Evolutionary conservation across 2,329 filamentous ascomycete genomes (phyloP), one percentile per base, ranked within the genome.

Genomic region (Leptographium flavum): DNA sequence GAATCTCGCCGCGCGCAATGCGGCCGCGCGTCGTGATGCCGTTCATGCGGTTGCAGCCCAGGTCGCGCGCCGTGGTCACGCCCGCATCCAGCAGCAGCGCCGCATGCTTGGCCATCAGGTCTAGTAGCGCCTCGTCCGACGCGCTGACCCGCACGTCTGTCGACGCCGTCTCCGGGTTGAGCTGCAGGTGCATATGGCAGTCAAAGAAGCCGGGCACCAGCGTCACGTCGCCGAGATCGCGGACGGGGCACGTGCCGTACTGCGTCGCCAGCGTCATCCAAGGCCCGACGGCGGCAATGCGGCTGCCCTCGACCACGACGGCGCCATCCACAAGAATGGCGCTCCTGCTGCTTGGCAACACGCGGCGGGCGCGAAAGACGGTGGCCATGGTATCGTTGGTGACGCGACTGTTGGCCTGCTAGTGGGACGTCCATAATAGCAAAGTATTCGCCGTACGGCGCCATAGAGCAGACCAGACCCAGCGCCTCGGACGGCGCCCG

Each of bases 151-250:
- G 28, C 1, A 42, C 32, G 17, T 23, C n/a, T 4, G 45, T 44
- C n/a, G 42, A 19, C 4, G 46, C 25, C 6, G 31, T 39, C 1
- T 33, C 19, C 8, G 49, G 49, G 25, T 51, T 42, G 14, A 38
- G 30, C 33, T 49, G 47, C 3, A 49, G 42, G 19, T 49, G 47
- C 8, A 49, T 47, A 40, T 51, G 49, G 28, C 49, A 51, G 43
- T 50, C 48, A 42, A 51, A 51, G 1, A 51, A 30, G 1, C 49
- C 49, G 3, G 49, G 49, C 39, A 50, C 45, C 19, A 51, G 14
- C 2, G 47, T 51, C 17, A 46, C 49, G n/a, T 51, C 41, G 1
- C 49, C 49, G 3, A 51, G 48, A 11, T 49, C 49, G 15, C 39
- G 28, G 2, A 48, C 41, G 3, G 31, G 2, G 3, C 23, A 17